Percentiles rank a stretch among this genome's conserved stretches.
phyloP scores from a whole-genome alignment of 2,329 filamentous ascomycete species.

The Fusarium solani-melongenae region DNA sequence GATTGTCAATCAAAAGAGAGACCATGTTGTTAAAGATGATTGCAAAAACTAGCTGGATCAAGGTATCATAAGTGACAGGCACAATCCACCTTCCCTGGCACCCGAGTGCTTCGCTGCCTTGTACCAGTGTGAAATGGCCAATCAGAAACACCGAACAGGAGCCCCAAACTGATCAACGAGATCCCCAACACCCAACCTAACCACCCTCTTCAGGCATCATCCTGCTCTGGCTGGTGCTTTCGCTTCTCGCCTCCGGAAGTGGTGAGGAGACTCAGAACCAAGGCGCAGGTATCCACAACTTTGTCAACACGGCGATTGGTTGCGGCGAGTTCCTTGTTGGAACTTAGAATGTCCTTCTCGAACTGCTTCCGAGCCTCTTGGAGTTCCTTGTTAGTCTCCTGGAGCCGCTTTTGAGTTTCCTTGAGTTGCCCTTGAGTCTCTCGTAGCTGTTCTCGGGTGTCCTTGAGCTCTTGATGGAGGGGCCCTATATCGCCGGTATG shows the following conservation, averaged over 20 bases:
- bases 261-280: background rate
- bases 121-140: background rate
- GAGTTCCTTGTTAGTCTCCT: background rate
- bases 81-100: background rate
- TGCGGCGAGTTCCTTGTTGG: background rate
- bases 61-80: background rate
- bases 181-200: background rate
- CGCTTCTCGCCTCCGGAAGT: background rate
- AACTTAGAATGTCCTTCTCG: background rate
- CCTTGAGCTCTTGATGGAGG: background rate
- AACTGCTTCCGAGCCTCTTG: background rate
- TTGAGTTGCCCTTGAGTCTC: background rate
- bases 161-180: background rate
- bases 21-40: background rate
- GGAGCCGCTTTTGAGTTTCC: background rate
- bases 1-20: background rate
- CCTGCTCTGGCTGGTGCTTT: background rate
- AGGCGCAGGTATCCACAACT: background rate
- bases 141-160: background rate
- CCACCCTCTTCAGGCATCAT: background rate
- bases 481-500: background rate
- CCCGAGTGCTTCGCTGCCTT: background rate
- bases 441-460: background rate
- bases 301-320: background rate
- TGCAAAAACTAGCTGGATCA: background rate